Conservation (phyloP, 768 basidiomycete genomes). For the Amanita thiersii region DNA sequence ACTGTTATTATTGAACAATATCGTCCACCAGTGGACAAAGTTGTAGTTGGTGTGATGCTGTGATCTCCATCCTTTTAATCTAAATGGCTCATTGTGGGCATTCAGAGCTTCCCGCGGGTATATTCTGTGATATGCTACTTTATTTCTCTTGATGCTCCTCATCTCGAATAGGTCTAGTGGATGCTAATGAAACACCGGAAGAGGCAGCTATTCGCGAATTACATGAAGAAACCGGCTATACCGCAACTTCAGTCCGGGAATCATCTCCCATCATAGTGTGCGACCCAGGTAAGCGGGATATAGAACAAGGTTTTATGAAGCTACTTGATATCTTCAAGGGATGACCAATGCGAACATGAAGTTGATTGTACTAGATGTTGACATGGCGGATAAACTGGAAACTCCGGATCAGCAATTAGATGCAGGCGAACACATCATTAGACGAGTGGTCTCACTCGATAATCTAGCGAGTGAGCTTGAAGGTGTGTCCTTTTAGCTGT, state of each 20-base stretch:
- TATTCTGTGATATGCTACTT: not conserved
- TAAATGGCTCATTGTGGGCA: not conserved
- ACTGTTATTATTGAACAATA: slow-evolving; percentile 90
- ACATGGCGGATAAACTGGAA: slow-evolving; percentile 58
- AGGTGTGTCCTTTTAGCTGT: slow-evolving; percentile 36
- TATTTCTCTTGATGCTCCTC: not conserved
- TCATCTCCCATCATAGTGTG: slow-evolving; percentile 52
- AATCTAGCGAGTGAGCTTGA: slow-evolving; percentile 56
- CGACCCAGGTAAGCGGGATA: slow-evolving; percentile 54
- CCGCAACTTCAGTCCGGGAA: slow-evolving; percentile 54
- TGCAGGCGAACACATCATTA: slow-evolving; percentile 78
- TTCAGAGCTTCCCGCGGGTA: slow-evolving; percentile 31
- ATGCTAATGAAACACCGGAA: slow-evolving; percentile 77
- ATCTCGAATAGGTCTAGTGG: slow-evolving; percentile 57
- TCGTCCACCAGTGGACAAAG: slow-evolving; percentile 76
- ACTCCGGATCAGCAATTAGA: slow-evolving; percentile 73
- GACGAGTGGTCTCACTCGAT: slow-evolving; percentile 58
- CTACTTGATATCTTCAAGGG: slow-evolving; percentile 33
- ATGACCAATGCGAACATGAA: slow-evolving; percentile 96
- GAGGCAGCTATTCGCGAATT: slow-evolving; percentile 82
- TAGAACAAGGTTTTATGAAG: not conserved
- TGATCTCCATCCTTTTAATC: not conserved
- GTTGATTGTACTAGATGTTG: slow-evolving; percentile 65
- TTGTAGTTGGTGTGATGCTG: slow-evolving; percentile 57
- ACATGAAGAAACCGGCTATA: slow-evolving; percentile 89